Percentiles rank a stretch among this genome's conserved stretches.
Conservation (phyloP, 805 yeast species). For the Kazachstania bromeliacearum region DNA sequence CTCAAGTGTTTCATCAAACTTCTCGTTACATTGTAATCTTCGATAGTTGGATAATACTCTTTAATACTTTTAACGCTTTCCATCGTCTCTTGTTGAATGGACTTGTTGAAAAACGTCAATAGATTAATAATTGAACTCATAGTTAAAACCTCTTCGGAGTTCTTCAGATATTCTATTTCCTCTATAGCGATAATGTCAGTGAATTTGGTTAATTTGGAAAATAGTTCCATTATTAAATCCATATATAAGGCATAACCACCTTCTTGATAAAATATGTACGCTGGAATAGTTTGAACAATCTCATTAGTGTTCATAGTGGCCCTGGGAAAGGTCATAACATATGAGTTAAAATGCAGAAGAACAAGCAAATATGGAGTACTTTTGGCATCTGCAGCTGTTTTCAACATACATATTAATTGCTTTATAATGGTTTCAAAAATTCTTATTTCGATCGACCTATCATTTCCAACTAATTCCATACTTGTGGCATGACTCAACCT, state of each 20-base stretch:
- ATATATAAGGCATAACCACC: slow-evolving; percentile 35
- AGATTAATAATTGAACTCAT: slow-evolving; percentile 35
- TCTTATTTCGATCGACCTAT: slow-evolving; percentile 35
- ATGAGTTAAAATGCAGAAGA: slow-evolving; percentile 30
- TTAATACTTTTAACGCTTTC: slow-evolving; percentile 20
- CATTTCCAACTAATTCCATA: slow-evolving; percentile 18
- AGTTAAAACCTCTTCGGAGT: slow-evolving; percentile 31
- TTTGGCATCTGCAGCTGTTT: slow-evolving; percentile 8
- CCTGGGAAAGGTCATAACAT: slow-evolving; percentile 28
- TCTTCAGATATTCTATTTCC: slow-evolving; percentile 30
- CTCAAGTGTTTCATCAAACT: slow-evolving; percentile 18
- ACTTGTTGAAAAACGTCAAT: slow-evolving; percentile 38
- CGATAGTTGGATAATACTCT: slow-evolving; percentile 16
- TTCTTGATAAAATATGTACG: slow-evolving; percentile 42
- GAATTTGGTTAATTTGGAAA: slow-evolving; percentile 18
- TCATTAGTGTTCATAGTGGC: slow-evolving; percentile 22
- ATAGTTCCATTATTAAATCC: slow-evolving; percentile 14
- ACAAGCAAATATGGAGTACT: slow-evolving; percentile 30
- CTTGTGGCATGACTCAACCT: slow-evolving; percentile 38
- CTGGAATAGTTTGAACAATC: slow-evolving; percentile 31
- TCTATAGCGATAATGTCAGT: slow-evolving; percentile 26
- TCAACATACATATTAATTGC: slow-evolving; percentile 24
- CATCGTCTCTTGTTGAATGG: slow-evolving; percentile 32
- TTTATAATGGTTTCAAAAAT: slow-evolving; percentile 30
- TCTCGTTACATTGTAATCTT: slow-evolving; percentile 19